These are phyloP conservation scores for Phytomonas sp. DNA, from an alignment of 208 protist species.

Conservation along the genomic window DNA sequence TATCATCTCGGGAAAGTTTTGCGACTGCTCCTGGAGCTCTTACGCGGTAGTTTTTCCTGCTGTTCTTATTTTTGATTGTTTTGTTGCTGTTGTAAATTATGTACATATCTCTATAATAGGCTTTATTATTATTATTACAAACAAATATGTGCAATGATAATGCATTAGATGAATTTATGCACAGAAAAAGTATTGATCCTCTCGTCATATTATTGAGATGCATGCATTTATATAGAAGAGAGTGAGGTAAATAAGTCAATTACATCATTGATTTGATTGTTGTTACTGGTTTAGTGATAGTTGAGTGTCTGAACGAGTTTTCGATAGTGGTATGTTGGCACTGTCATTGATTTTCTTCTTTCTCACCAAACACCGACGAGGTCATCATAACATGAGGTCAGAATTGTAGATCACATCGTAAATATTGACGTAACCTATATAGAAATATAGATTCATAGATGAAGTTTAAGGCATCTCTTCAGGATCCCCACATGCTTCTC, in stretches of 20 bases:
- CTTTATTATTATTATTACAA: background rate
- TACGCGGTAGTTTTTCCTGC: background rate
- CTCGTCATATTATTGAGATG: background rate
- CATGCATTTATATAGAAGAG: background rate
- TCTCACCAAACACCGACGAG: background rate
- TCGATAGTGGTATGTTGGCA: background rate
- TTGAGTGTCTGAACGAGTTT: background rate
- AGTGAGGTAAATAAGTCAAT: background rate
- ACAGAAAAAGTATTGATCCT: conserved; percentile 3
- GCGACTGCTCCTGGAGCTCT: background rate
- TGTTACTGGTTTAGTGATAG: background rate
- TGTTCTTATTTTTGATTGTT: background rate
- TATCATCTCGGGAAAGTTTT: background rate
- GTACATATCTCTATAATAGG: background rate
- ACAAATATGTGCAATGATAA: background rate
- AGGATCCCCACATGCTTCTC: conserved; percentile 42
- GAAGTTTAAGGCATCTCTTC: conserved; percentile 70
- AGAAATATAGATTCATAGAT: conserved; percentile 17
- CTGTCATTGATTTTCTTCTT: background rate
- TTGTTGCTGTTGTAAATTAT: background rate
- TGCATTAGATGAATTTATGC: background rate
- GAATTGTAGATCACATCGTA: background rate
- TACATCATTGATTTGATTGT: background rate
- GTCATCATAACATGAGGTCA: background rate
- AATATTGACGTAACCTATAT: conserved; percentile 3